Evolutionary conservation across 2,329 filamentous ascomycete genomes (phyloP), one percentile per base, ranked within the genome.

Genomic region (Fusarium avenaceum): DNA sequence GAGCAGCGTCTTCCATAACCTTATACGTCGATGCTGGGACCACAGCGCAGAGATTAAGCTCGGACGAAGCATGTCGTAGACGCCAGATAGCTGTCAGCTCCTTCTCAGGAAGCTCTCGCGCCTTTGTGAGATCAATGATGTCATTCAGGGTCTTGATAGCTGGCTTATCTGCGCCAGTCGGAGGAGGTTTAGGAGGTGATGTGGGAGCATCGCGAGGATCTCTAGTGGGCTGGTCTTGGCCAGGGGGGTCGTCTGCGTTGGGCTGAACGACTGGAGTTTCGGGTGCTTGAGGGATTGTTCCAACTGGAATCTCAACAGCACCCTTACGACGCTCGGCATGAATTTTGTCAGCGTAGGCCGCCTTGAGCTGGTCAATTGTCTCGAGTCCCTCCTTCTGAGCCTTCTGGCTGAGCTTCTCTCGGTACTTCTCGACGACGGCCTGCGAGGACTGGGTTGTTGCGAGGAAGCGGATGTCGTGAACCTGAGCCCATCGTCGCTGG

Each of bases 41-140:
- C 46, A 89, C 86, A 28, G 96, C 96, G 81, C 93, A 96, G n/a
- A 99, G 87, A 14, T 90, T 92, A 66, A 89, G 86, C 1, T 89
- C 83, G 69, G 91, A 89, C 17, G 85, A 80, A 40, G 93, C 90
- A 82, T 97, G 93, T 51, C 93, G 91, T 26, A 97, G 87, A 24
- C 95, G 92, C 96, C 96, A 99, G 72, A 98, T 86, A 32, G 90
- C 88, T 73, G 93, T 90, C 57, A 99, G 90, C 78, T 98, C 94
- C 77, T 93, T 90, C 19, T 87, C 82, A 0, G 94, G 91, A 5
- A 98, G 89, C 45, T 81, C 78, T 53, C 87, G 85, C 55, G 89
- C 89, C 78, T 97, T 98, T 62, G 89, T 84, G 49, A 98, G 84
- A 81, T 98, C 92, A 74, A 99, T 82, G 78, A 84, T 84, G 68